These are phyloP conservation scores for Ascochyta fabae DNA, from an alignment of 2,329 filamentous ascomycete species.

Conservation along the genomic window DNA sequence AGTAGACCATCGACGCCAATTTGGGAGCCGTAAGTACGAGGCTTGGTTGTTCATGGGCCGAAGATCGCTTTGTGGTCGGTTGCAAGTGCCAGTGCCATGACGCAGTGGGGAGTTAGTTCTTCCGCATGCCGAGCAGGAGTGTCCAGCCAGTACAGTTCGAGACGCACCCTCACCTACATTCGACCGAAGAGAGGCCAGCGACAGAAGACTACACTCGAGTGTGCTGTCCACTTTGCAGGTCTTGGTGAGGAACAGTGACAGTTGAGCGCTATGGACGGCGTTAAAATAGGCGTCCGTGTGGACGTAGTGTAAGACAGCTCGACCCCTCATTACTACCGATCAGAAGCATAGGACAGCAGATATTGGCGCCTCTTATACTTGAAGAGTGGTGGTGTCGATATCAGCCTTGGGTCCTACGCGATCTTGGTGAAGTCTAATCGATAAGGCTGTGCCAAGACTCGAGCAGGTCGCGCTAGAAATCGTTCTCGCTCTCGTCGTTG, in stretches of 20 bases:
- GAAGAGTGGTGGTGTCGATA: background rate
- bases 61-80: background rate
- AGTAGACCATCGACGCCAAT: background rate
- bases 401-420: background rate
- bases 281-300: background rate
- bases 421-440: conserved; percentile 2
- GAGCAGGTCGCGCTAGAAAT: conserved; percentile 18
- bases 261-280: background rate
- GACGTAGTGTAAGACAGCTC: background rate
- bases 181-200: too few relatives aligned
- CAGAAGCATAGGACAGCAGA: background rate
- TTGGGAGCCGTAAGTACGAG: background rate
- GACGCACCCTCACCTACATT: too few relatives aligned
- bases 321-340: background rate
- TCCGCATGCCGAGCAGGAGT: too few relatives aligned
- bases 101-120: too few relatives aligned
- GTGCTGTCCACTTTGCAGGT: too few relatives aligned
- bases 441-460: conserved; percentile 13
- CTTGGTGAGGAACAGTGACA: background rate
- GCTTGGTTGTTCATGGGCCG: background rate
- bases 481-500: background rate
- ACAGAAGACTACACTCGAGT: too few relatives aligned
- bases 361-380: background rate
- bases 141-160: too few relatives aligned
- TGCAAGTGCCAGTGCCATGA: background rate